Evolutionary conservation across 768 basidiomycete genomes (phyloP).

Genomic region (Amyloporia xantha): DNA sequence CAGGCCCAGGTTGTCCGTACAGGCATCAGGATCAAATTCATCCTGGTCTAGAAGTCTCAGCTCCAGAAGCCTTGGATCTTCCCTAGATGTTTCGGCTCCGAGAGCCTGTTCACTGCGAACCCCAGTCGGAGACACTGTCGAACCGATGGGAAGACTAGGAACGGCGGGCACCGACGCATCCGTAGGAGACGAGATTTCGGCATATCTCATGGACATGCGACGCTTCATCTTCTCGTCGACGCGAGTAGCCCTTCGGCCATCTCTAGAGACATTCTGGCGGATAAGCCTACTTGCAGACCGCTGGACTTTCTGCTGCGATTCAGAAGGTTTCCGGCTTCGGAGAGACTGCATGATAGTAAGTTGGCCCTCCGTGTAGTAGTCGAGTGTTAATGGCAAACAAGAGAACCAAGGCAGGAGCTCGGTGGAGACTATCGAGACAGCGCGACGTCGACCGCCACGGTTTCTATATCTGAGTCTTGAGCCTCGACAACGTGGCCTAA

Average conservation of each 20-base stretch:
- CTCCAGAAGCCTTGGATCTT: slow-evolving; percentile 58
- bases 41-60: slow-evolving; percentile 64
- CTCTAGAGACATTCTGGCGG: slow-evolving; percentile 8
- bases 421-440: too few species aligned
- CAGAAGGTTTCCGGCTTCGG: slow-evolving; percentile 21
- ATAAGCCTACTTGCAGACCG: slow-evolving; percentile 11
- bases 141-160: slow-evolving; percentile 46
- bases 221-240: slow-evolving; percentile 92
- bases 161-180: slow-evolving; percentile 49
- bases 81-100: slow-evolving; percentile 39
- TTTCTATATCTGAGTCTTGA: too few species aligned
- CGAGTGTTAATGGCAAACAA: too few species aligned
- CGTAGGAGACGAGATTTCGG: slow-evolving; percentile 72
- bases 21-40: slow-evolving; percentile 82
- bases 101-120: neutral
- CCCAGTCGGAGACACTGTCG: slow-evolving; percentile 15
- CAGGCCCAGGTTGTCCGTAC: slow-evolving; percentile 48
- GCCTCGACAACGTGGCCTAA: too few species aligned
- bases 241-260: slow-evolving; percentile 35
- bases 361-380: neutral
- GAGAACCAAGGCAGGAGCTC: too few species aligned
- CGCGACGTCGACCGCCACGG: too few species aligned
- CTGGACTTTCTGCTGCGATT: slow-evolving; percentile 13
- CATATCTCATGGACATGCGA: slow-evolving; percentile 93
- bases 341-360: slow-evolving; percentile 25